phyloP scores from a whole-genome alignment of 176 grass and related monocot species.

The Neostapfia colusana region DNA sequence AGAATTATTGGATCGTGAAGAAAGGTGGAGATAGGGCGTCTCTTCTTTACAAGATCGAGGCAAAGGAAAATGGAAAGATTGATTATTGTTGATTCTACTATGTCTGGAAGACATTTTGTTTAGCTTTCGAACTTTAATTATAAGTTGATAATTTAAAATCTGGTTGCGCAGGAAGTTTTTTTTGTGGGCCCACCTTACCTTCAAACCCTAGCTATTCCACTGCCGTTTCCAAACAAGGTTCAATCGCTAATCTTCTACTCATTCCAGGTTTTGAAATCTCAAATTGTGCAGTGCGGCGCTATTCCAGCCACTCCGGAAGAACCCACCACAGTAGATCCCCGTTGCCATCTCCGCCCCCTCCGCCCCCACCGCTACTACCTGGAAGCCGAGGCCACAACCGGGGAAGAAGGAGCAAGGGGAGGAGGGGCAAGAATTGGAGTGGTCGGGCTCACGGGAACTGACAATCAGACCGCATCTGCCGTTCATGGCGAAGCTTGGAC shows the following conservation, averaged over 20 bases:
- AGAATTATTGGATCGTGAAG: not conserved
- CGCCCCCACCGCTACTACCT: not conserved
- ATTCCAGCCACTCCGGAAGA: slow-evolving; percentile 1
- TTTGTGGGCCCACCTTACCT: not conserved
- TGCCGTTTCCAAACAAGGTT: not conserved
- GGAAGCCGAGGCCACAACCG: not conserved
- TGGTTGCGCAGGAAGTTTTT: not conserved
- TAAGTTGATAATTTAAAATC: not conserved
- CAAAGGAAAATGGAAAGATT: no score
- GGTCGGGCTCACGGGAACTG: not conserved
- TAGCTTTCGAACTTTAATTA: not conserved
- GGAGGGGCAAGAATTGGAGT: no score
- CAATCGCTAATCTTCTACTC: not conserved
- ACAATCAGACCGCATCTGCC: not conserved
- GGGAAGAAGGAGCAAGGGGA: not conserved
- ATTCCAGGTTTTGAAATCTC: not conserved
- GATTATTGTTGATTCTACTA: not conserved
- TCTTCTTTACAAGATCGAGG: no score
- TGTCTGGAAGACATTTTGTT: not conserved
- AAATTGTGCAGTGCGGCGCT: slow-evolving; percentile 1
- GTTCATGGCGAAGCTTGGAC: slow-evolving; percentile 50
- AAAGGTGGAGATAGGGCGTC: no score
- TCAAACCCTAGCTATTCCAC: no score
- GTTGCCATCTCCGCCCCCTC: not conserved
- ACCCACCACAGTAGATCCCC: not conserved